A percentile compares a stretch with the other conserved stretches of the same genome.
Conservation (phyloP, 192 early-diverging fungal species). For the Entomortierella lignicola region DNA sequence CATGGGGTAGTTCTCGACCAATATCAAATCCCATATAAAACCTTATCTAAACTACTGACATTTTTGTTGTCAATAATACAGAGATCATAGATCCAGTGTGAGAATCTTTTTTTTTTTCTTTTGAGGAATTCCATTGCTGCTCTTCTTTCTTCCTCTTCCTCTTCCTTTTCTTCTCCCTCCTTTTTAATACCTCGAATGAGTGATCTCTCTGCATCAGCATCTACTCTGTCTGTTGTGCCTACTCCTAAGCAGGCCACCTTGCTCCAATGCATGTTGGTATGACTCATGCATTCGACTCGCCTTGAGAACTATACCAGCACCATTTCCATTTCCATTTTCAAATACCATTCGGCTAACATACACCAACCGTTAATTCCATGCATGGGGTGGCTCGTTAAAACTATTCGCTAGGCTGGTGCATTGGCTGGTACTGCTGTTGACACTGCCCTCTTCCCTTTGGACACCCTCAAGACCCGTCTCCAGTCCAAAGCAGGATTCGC, state of each 20-base stretch:
- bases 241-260: constrained; percentile 26
- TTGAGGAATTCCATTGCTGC: too few relatives aligned
- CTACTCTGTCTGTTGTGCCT: constrained; percentile 31
- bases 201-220: constrained; percentile 30
- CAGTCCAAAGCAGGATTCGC: constrained; percentile 88
- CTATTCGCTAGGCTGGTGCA: constrained; percentile 74
- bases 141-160: background rate
- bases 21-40: too few relatives aligned
- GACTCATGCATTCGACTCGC: background rate
- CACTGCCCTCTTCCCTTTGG: constrained; percentile 92
- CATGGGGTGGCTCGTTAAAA: background rate
- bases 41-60: too few relatives aligned
- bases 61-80: too few relatives aligned
- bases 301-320: background rate
- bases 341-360: background rate
- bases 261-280: constrained; percentile 49
- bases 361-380: background rate
- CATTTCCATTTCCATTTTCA: background rate
- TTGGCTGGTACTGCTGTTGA: constrained; percentile 95
- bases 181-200: constrained; percentile 19
- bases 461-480: constrained; percentile 97
- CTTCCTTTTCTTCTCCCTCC: background rate
- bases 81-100: too few relatives aligned
- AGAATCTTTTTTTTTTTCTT: too few relatives aligned
- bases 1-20: too few relatives aligned